Evolutionary conservation across 176 grass and related monocot genomes (phyloP), one percentile per base, ranked within the genome.

Genomic region (Elymus sibiricus): DNA sequence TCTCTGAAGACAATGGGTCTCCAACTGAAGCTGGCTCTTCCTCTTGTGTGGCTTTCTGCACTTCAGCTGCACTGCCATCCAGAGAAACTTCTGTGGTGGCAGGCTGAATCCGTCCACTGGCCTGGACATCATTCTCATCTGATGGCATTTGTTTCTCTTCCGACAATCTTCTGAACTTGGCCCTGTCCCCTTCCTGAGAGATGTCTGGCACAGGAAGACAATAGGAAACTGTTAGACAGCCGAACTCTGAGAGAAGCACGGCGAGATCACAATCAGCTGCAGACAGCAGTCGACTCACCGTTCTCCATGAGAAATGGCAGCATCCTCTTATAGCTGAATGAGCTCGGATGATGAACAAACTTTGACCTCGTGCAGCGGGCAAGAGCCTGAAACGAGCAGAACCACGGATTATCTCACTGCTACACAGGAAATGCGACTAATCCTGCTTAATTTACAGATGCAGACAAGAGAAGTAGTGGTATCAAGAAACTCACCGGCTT

Each of bases 291-390:
- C 38, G 67, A 71, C 85, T 83, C 94, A 77, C 86, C 92, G 11
- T 94, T 84, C 72, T 99, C 89, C 82, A 70, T 91, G 84, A 99
- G 88, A 88, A 85, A 99, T 71, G 97, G 94, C 70, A 99, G 87
- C 87, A 99, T 78, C 79, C 97, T 89, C 80, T 88, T 96, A 88
- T 99, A 99, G 85, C 92, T 94, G 70, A 99, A 90, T 1, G 94
- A 94, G 62, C 89, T 91, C 32, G 73, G 66, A 19, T 88, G 87
- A 31, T 88, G 78, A 61, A 91, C 87, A 61, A 99, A 84, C 87
- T 74, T 95, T 29, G 90, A 87, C 70, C 77, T 90, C 12, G 78
- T 43, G 70, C 84, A 92, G 51, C 75, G 84, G 59, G 35, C 49
- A 86, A 89, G 66, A 44, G 25, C 85, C 93, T 98, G 86, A 73